Conservation (phyloP, 345 rosid species). For the Hirschfeldia incana region DNA sequence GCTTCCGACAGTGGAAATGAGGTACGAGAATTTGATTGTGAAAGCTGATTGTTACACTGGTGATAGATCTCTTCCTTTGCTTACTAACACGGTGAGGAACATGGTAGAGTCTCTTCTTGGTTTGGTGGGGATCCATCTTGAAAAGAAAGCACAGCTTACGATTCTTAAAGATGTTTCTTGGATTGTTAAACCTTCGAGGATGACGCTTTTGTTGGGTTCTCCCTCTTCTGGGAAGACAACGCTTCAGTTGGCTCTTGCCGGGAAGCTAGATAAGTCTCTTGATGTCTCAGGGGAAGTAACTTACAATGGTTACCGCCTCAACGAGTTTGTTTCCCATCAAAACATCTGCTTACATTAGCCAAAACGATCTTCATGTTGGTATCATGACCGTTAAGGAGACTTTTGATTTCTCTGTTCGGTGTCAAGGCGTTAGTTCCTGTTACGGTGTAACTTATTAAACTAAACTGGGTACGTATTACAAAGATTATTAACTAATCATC, state of each 20-base stretch:
- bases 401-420: conserved; percentile 50
- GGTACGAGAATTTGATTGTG: conserved; percentile 56
- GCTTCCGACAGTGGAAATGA: conserved; percentile 75
- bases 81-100: no score
- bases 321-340: conserved; percentile 77
- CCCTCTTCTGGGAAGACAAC: conserved; percentile 91
- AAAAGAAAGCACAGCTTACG: no score
- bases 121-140: no score
- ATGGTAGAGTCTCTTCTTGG: no score
- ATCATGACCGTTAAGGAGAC: conserved; percentile 62
- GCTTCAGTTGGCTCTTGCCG: conserved; percentile 70
- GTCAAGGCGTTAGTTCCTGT: conserved; percentile 78
- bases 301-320: conserved; percentile 59
- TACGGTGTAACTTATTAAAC: conserved; percentile 53
- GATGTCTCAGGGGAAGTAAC: conserved; percentile 58
- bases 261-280: conserved; percentile 55
- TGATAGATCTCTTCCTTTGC: no score
- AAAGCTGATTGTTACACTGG: conserved; percentile 69
- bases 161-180: no score
- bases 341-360: conserved; percentile 82
- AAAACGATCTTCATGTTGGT: conserved; percentile 77
- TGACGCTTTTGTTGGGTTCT: no score
- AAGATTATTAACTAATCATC: no score
- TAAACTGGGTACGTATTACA: no score
- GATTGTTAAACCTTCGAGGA: no score